Percentiles rank a stretch among this genome's conserved stretches.
These are phyloP conservation scores for Colletotrichum spaethianum DNA, from an alignment of 2,329 filamentous ascomycete genomes.

Conservation along the genomic window DNA sequence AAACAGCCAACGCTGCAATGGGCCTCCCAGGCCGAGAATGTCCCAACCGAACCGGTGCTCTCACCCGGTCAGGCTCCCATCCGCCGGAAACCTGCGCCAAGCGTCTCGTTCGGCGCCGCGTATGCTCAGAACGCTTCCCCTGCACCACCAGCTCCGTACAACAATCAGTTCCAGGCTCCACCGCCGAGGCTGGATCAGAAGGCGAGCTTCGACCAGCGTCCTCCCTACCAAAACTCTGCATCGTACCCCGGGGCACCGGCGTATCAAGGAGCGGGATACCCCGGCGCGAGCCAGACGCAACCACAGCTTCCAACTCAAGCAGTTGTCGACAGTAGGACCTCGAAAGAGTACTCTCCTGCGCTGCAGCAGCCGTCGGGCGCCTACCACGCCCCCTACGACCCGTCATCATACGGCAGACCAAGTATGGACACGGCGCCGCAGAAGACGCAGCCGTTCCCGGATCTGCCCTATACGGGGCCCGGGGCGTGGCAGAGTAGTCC, in stretches of 20 bases:
- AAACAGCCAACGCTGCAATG: slow-evolving; percentile 26
- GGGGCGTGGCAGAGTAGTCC: slow-evolving; percentile 35
- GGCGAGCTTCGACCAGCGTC: slow-evolving; percentile 26
- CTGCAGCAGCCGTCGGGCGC: slow-evolving; percentile 1
- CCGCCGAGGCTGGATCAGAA: neutral
- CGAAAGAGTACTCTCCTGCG: slow-evolving; percentile 8
- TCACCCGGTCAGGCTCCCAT: slow-evolving; percentile 35
- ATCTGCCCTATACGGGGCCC: slow-evolving; percentile 25
- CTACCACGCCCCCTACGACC: slow-evolving; percentile 27
- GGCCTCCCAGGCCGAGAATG: slow-evolving; percentile 14
- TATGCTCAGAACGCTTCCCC: slow-evolving; percentile 29
- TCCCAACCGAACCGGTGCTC: slow-evolving; percentile 19
- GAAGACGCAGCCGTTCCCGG: slow-evolving; percentile 33
- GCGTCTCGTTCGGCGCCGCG: slow-evolving; percentile 12
- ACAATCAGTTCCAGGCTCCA: slow-evolving; percentile 23
- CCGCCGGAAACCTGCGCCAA: slow-evolving; percentile 34
- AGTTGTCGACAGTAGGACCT: neutral
- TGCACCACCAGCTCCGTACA: slow-evolving; percentile 16
- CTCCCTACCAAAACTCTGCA: slow-evolving; percentile 24
- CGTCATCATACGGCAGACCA: slow-evolving; percentile 23
- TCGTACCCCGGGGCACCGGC: slow-evolving; percentile 31
- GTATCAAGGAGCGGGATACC: slow-evolving; percentile 22
- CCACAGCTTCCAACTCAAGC: slow-evolving; percentile 3
- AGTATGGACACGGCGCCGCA: slow-evolving; percentile 32
- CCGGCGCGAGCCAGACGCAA: neutral